phyloP scores from a whole-genome alignment of 116 monocot genomes.

The Dioscorea cayenensis region DNA sequence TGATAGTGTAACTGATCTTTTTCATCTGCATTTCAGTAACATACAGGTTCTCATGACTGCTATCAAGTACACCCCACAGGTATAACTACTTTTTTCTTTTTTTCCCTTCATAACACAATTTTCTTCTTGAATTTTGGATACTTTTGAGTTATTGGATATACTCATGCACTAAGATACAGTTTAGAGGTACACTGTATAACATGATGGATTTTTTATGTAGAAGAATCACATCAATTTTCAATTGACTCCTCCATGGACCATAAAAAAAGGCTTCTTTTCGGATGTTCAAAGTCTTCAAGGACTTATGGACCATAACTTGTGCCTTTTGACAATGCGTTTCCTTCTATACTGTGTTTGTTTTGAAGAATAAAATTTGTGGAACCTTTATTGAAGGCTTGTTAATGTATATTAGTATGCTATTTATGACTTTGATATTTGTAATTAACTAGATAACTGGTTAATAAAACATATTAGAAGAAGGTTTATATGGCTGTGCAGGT shows the following conservation, averaged over 20 bases:
- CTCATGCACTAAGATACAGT: background rate
- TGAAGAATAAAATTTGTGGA: too few species aligned
- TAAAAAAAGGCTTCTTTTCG: too few species aligned
- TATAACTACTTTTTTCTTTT: slow-evolving; percentile 7
- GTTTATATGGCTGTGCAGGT: too few species aligned
- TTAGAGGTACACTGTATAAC: background rate
- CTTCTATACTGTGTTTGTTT: too few species aligned
- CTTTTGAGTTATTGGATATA: background rate
- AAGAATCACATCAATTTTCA: too few species aligned
- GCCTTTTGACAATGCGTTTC: background rate
- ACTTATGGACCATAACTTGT: background rate
- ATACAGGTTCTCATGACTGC: slow-evolving; percentile 94
- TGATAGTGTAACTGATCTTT: slow-evolving; percentile 3
- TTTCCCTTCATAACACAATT: background rate
- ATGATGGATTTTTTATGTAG: background rate
- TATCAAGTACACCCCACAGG: slow-evolving; percentile 96
- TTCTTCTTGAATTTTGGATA: background rate
- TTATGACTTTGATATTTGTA: background rate
- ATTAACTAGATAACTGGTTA: too few species aligned
- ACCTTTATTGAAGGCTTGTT: background rate
- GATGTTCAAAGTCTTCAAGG: background rate
- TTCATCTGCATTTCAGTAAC: slow-evolving; percentile 41
- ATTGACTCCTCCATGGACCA: too few species aligned
- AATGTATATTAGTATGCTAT: background rate
- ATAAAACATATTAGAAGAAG: too few species aligned